A percentile compares a stretch with the other conserved stretches of the same genome.
Conservation (phyloP, 495 filamentous ascomycete species). For the Aspergillus conjunctus region DNA sequence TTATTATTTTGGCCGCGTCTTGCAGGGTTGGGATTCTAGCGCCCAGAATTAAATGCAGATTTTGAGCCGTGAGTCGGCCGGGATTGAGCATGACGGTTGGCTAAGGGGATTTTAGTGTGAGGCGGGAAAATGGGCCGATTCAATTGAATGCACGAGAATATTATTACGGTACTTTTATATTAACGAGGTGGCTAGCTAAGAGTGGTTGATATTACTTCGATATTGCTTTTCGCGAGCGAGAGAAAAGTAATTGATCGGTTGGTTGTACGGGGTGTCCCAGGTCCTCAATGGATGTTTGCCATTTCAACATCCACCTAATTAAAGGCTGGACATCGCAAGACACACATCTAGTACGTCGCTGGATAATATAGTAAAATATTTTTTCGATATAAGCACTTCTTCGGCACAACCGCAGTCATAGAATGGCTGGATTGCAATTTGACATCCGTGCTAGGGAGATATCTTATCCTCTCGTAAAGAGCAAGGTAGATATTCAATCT, state of each 20-base stretch:
- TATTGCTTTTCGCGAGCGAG: too few relatives aligned
- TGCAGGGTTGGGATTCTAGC: too few relatives aligned
- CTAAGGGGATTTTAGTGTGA: too few relatives aligned
- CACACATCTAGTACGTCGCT: slow-evolving; percentile 56
- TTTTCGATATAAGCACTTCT: slow-evolving; percentile 68
- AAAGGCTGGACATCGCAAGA: slow-evolving; percentile 41
- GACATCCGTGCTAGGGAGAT: slow-evolving; percentile 83
- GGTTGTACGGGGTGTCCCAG: slow-evolving; percentile 43
- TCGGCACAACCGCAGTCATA: slow-evolving; percentile 47
- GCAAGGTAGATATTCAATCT: not conserved
- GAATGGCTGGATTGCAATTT: slow-evolving; percentile 86
- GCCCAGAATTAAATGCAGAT: too few relatives aligned
- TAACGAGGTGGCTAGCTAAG: too few relatives aligned
- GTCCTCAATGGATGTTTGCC: slow-evolving; percentile 56
- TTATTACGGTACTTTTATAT: too few relatives aligned
- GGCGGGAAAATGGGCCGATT: too few relatives aligned
- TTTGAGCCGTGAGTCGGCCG: too few relatives aligned
- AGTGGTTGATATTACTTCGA: too few relatives aligned
- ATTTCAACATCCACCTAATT: slow-evolving; percentile 33
- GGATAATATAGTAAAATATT: slow-evolving; percentile 32
- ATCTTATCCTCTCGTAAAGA: not conserved
- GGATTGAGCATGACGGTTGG: too few relatives aligned
- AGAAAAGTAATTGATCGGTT: not conserved
- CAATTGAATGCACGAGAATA: too few relatives aligned
- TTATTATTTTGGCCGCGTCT: too few relatives aligned